These are phyloP conservation scores for Penicillium atrosanguineum DNA, from an alignment of 495 filamentous ascomycete species.

Conservation along the genomic window DNA sequence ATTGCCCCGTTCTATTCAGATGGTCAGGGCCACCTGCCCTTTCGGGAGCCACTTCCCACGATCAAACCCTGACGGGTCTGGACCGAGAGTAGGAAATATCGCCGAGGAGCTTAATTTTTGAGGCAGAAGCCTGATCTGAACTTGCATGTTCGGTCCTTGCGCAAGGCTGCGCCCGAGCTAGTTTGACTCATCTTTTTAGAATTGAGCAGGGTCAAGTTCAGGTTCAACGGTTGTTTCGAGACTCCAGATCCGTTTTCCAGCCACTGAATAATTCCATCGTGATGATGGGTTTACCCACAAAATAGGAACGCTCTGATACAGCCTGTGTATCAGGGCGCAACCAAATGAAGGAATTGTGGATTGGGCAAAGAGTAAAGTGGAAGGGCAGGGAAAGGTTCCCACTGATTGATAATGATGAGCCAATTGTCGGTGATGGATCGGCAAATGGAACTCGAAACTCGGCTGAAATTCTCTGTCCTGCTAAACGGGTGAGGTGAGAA, in stretches of 20 bases:
- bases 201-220: not conserved
- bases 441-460: constrained; percentile 8
- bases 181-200: not conserved
- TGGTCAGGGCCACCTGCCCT: not conserved
- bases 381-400: constrained; percentile 10
- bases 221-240: not conserved
- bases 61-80: not conserved
- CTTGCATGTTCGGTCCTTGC: not conserved
- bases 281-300: not conserved
- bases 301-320: constrained; percentile 13
- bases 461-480: not conserved
- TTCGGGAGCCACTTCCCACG: constrained; percentile 1
- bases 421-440: constrained; percentile 14
- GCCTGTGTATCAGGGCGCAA: constrained; percentile 10
- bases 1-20: not conserved
- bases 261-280: not conserved
- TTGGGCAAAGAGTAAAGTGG: constrained; percentile 10
- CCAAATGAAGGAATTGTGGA: not conserved
- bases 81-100: not conserved
- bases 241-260: not conserved
- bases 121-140: not conserved
- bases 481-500: not conserved
- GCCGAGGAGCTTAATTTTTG: constrained; percentile 5
- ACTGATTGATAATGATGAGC: constrained; percentile 24
- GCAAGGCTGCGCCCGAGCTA: not conserved